Evolutionary conservation across 768 basidiomycete genomes (phyloP).

Genomic region (Mycena floridula): DNA sequence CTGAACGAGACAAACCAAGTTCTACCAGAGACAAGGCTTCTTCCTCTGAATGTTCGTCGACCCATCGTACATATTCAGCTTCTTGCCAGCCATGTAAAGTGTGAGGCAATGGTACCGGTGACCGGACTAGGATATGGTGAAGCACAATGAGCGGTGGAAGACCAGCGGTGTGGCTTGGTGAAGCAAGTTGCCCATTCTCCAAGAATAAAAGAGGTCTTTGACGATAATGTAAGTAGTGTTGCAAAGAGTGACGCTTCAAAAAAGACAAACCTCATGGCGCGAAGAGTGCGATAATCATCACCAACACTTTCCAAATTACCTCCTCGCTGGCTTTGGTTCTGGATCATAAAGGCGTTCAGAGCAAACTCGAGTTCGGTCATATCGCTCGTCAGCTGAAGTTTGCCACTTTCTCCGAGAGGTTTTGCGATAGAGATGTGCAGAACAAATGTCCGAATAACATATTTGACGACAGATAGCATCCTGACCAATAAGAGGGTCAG

Average conservation of each 20-base stretch:
- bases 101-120: slow-evolving; percentile 83
- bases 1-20: slow-evolving; percentile 72
- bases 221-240: no score
- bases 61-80: slow-evolving; percentile 93
- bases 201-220: slow-evolving; percentile 91
- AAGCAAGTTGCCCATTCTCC: slow-evolving; percentile 65
- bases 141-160: slow-evolving; percentile 85
- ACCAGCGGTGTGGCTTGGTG: slow-evolving; percentile 60
- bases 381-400: slow-evolving; percentile 90
- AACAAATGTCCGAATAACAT: slow-evolving; percentile 81
- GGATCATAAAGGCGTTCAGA: slow-evolving; percentile 69
- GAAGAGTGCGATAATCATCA: slow-evolving; percentile 79
- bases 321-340: slow-evolving; percentile 54
- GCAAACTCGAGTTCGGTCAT: slow-evolving; percentile 97
- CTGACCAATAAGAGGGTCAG: slow-evolving; percentile 24
- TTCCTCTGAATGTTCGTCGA: slow-evolving; percentile 80
- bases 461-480: slow-evolving; percentile 63
- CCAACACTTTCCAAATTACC: slow-evolving; percentile 71
- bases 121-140: slow-evolving; percentile 89
- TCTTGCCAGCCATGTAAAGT: slow-evolving; percentile 91
- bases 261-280: slow-evolving; percentile 73
- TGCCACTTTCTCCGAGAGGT: slow-evolving; percentile 88
- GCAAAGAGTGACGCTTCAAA: no score
- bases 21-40: slow-evolving; percentile 82
- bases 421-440: slow-evolving; percentile 90